Percentiles rank a stretch among this genome's conserved stretches.
Evolutionary conservation across 1,139 yeast species (phyloP).

Genomic region (Taphrina flavorubra): DNA sequence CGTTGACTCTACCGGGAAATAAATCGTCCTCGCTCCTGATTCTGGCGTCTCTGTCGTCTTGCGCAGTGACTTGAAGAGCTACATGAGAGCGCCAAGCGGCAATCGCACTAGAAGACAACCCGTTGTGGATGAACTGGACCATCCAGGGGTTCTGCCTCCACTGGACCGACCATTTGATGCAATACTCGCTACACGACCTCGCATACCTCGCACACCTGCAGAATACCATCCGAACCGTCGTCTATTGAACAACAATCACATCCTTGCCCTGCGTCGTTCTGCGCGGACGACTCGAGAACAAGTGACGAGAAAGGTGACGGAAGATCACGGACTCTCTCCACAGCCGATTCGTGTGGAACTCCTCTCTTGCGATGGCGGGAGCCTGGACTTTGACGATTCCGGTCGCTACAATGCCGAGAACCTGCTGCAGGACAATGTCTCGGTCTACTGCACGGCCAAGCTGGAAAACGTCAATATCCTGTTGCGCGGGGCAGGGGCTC

Average conservation of each 20-base stretch:
- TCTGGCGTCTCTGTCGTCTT: not conserved
- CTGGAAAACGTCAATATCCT: slow-evolving; percentile 37
- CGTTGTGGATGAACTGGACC: slow-evolving; percentile 23
- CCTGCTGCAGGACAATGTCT: slow-evolving; percentile 26
- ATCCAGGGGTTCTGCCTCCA: slow-evolving; percentile 21
- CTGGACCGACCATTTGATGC: slow-evolving; percentile 27
- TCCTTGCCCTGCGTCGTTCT: not conserved
- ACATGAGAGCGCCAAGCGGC: slow-evolving; percentile 21
- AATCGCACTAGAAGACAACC: slow-evolving; percentile 14
- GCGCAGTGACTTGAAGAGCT: not conserved
- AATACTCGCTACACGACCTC: slow-evolving; percentile 9
- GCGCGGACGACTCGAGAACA: slow-evolving; percentile 8
- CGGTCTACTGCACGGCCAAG: slow-evolving; percentile 40
- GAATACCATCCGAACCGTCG: slow-evolving; percentile 16
- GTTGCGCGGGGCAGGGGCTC: slow-evolving; percentile 23
- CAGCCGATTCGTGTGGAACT: slow-evolving; percentile 34
- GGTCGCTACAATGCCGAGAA: slow-evolving; percentile 37
- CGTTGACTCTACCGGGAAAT: too few species aligned
- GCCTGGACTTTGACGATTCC: slow-evolving; percentile 37
- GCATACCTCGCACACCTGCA: not conserved
- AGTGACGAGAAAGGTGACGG: slow-evolving; percentile 9
- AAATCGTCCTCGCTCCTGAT: not conserved
- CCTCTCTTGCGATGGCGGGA: slow-evolving; percentile 37
- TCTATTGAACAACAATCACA: not conserved
- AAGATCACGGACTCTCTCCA: slow-evolving; percentile 8